Conservation (phyloP, 1,139 yeast genomes). For the Candida labiduridarum region DNA sequence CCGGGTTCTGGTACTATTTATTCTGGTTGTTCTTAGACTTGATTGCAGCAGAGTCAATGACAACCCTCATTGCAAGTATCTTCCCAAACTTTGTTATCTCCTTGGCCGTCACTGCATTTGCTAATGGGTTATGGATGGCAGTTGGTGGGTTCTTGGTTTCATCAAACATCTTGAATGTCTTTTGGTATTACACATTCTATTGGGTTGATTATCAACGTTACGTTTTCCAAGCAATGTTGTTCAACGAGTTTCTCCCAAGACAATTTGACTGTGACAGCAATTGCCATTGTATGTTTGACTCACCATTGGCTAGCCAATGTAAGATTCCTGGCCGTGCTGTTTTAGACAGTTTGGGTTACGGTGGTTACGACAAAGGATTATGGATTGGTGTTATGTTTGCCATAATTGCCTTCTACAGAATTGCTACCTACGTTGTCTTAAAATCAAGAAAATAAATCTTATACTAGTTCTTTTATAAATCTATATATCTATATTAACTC, state of each 20-base stretch:
- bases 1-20: slow-evolving; percentile 34
- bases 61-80: slow-evolving; percentile 34
- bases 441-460: slow-evolving; percentile 11
- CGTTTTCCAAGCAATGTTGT: slow-evolving; percentile 48
- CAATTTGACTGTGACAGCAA: slow-evolving; percentile 30
- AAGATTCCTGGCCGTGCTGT: slow-evolving; percentile 34
- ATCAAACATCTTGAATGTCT: slow-evolving; percentile 32
- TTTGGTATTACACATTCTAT: slow-evolving; percentile 43
- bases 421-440: slow-evolving; percentile 19
- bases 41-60: slow-evolving; percentile 44
- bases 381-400: slow-evolving; percentile 38
- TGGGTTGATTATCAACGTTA: slow-evolving; percentile 44
- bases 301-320: slow-evolving; percentile 30
- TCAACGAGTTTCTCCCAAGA: slow-evolving; percentile 34
- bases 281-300: slow-evolving; percentile 38
- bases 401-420: slow-evolving; percentile 27
- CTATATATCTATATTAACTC: neutral
- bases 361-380: slow-evolving; percentile 24
- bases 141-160: slow-evolving; percentile 44
- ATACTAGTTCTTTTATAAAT: neutral
- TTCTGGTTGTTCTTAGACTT: slow-evolving; percentile 42
- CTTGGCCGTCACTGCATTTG: slow-evolving; percentile 41
- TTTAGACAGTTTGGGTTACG: slow-evolving; percentile 31
- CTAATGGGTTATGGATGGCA: slow-evolving; percentile 48
- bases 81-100: slow-evolving; percentile 41